Percentiles rank a stretch among this genome's conserved stretches.
Conservation (phyloP, 2,329 filamentous ascomycete species). For the Pseudocercospora crystallina region DNA sequence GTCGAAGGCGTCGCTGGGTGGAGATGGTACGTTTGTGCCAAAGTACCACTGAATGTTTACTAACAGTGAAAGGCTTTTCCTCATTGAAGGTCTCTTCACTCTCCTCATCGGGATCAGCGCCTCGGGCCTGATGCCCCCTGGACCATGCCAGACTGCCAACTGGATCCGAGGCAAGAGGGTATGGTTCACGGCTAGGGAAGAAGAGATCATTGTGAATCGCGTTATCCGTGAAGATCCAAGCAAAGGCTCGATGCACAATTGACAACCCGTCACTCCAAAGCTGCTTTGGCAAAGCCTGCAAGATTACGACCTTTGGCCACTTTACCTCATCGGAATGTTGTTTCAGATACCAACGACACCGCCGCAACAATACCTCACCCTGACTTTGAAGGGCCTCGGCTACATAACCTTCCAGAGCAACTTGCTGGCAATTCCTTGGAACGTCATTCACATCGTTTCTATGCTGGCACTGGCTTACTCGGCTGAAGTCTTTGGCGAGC, state of each 20-base stretch:
- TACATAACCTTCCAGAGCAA: slow-evolving; percentile 61
- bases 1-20: slow-evolving; percentile 43
- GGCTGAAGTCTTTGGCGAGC: slow-evolving; percentile 50
- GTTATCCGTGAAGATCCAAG: slow-evolving; percentile 59
- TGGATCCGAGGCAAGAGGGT: slow-evolving; percentile 54
- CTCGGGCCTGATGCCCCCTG: slow-evolving; percentile 10
- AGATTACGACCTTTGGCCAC: slow-evolving; percentile 17
- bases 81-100: slow-evolving; percentile 58
- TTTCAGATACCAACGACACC: slow-evolving; percentile 56
- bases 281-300: slow-evolving; percentile 20
- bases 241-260: slow-evolving; percentile 57
- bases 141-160: slow-evolving; percentile 3
- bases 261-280: slow-evolving; percentile 53
- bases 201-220: slow-evolving; percentile 64
- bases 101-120: slow-evolving; percentile 52
- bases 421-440: slow-evolving; percentile 57
- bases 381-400: slow-evolving; percentile 41
- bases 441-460: slow-evolving; percentile 9
- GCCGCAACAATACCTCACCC: slow-evolving; percentile 42
- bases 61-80: slow-evolving; percentile 40
- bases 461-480: slow-evolving; percentile 51
- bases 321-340: slow-evolving; percentile 24
- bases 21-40: slow-evolving; percentile 37
- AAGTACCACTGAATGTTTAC: slow-evolving; percentile 38
- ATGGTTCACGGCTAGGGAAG: slow-evolving; percentile 55